Base-by-base conservation (phyloP, 129 eudicot genomes). In the Flaveria robusta region DNA sequence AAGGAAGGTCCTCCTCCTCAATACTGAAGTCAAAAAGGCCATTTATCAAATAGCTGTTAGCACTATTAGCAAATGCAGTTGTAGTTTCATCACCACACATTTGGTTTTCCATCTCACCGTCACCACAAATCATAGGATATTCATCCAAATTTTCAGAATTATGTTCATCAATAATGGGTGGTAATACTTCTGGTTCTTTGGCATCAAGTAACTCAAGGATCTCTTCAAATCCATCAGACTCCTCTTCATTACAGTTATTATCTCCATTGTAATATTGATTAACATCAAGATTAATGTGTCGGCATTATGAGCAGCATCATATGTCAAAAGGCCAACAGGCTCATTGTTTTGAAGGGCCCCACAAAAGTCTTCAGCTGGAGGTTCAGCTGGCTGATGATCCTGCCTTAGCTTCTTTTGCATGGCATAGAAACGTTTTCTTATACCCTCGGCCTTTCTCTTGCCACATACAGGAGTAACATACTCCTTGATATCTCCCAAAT, bases 381-480 rank as follows among this genome's bases (percentile, higher is more conserved):
- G 73, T 11, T 81, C 79, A 18, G 76, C 72, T 24, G 78, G 26
- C 29, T 85, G 83, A 58, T 91, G 86, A 54, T 39, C 76, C 18
- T 73, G 70, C 34, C 68, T 63, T 29, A 83, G 81, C 66, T 87
- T 87, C 63, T 88, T 90, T 56, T 89, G 81, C 93, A 85, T 82
- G 29, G 92, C 83, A 70, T 88, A 79, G 70, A 80, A 84, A 56
- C 79, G 74, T 74, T 71, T 81, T 0, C 87, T 71, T 13, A 84
- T 80, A 66, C 83, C 83, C 24, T 88, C 96, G 1, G 77, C 71
- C 76, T 88, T 88, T 72, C 96, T 85, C 86, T 93, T 93, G 24
- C 79, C 79, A 62, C 68, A 16, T 22, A 18, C 60, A 45, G 64
- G 45, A 52, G 66, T 69, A 45, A 26, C 66, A 55, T 22, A 54